These are phyloP conservation scores for Alternaria hordeiaustralica DNA, from an alignment of 2,329 filamentous ascomycete species.

Conservation along the genomic window DNA sequence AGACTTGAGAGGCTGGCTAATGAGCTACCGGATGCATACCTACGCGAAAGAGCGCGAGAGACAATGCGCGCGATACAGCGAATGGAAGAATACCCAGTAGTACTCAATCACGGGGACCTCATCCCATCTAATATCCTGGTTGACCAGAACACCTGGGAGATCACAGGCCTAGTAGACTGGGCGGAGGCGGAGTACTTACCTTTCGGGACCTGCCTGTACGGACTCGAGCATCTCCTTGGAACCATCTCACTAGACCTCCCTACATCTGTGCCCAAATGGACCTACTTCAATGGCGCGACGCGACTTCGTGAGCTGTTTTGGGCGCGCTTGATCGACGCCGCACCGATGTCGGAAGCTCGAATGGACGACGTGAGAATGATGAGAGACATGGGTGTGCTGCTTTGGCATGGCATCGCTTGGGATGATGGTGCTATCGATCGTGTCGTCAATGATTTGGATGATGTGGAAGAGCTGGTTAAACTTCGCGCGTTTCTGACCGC, in stretches of 20 bases:
- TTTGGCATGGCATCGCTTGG: constrained; percentile 70
- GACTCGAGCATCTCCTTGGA: constrained; percentile 66
- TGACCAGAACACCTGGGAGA: constrained; percentile 49
- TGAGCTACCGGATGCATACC: constrained; percentile 30
- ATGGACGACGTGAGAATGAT: constrained; percentile 52
- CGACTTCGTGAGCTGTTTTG: constrained; percentile 60
- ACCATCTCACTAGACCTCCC: constrained; percentile 40
- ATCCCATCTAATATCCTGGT: constrained; percentile 65
- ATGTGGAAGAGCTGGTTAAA: constrained; percentile 61
- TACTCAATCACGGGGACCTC: constrained; percentile 67
- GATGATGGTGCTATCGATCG: constrained; percentile 66
- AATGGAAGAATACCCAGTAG: constrained; percentile 59
- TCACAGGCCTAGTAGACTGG: constrained; percentile 68
- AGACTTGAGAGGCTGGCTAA: constrained; percentile 34
- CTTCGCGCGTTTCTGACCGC: constrained; percentile 52
- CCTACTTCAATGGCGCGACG: constrained; percentile 55
- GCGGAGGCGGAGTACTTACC: constrained; percentile 67
- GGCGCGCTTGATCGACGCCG: constrained; percentile 47
- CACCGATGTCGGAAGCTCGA: constrained; percentile 46
- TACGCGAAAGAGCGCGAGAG: constrained; percentile 25
- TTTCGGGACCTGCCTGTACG: constrained; percentile 66
- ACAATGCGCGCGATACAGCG: constrained; percentile 49
- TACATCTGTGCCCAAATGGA: constrained; percentile 8
- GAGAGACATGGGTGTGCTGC: constrained; percentile 62
- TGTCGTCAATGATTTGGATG: constrained; percentile 60